Base-by-base conservation (phyloP, 805 yeast species). In the Zygosaccharomyces gambellarensis region DNA sequence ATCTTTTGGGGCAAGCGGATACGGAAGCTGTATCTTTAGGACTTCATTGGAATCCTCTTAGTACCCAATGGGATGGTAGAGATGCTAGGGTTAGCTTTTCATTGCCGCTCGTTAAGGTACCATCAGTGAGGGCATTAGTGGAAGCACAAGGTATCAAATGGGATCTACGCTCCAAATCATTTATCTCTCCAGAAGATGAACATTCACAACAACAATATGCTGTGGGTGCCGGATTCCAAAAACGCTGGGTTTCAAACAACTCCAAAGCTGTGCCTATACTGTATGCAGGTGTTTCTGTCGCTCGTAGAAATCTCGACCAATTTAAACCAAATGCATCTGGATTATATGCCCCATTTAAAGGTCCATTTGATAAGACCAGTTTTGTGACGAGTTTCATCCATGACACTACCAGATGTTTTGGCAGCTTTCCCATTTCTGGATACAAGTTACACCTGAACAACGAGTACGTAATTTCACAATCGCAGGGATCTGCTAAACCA, bases 1-100 rank as follows among this genome's bases (percentile, higher is more conserved):
- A 83, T 60, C 64, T 74, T 4, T 71, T 81, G 41, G 86, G 86
- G 9, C 78, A 79, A 34, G 85, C 85, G 0, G 85, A 81, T 59
- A 65, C 71, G 2, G 61, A 81, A 25, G 63, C 74, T 11, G 54
- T 77, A 1, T 76, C 77, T 45, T 66, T 74, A 54, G 78, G 75
- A 62, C 63, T 67, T 61, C 76, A 69, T 68, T 80, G 59, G 71
- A 74, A 76, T 43, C 73, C 74, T 49, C 80, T 74, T 45, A 64
- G 70, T 46, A 76, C 68, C 61, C 70, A 54, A 67, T 71, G 68
- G 51, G 71, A 68, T 63, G 71, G 69, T 55, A 80, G 73, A 79
- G 73, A 61, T 54, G 72, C 76, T 61, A 81, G 76, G 69, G 70
- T 75, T n/a, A 57, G 56, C 54, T 71, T 69, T 61, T 74, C 70